Base-by-base conservation (phyloP, 495 filamentous ascomycete genomes). In the Lindgomyces ingoldianus region DNA sequence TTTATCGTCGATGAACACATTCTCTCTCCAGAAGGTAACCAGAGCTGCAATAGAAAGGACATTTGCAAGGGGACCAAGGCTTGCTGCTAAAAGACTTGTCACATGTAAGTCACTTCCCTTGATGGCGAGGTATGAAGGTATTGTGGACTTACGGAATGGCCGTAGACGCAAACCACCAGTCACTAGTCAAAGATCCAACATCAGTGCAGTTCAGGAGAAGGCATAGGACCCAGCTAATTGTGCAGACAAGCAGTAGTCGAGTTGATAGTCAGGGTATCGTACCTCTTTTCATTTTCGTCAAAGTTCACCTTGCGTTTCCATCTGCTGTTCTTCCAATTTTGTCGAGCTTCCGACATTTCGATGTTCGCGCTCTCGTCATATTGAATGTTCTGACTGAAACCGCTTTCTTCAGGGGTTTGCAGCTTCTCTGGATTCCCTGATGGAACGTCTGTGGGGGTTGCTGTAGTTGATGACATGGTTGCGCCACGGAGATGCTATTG, bases 151-250 rank as follows among this genome's bases (percentile, higher is more conserved):
- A 72, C 10, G 89, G 89, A 47, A 91, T 89, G 12, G 85, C 87
- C 3, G 87, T 93, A 0, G 86, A 89, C 0, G 89, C 89, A 62
- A 90, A 84, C 89, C 89, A 92, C 89, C 89, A 92, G 45, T 83
- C 78, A 60, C 66, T 71, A 22, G 29, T n/a, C n/a, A 21, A 36
- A 50, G 30, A 14, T 30, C 29, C 22, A 52, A 27, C 22, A 30
- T 52, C 47, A 27, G 8, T 22, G 8, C n/a, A 49, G 2, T 25
- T 25, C 27, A 1, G 46, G 8, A 25, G 2, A 4, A 49, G n/a
- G n/a, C n/a, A n/a, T n/a, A n/a, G n/a, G n/a, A n/a, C n/a, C n/a
- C n/a, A n/a, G n/a, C n/a, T n/a, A n/a, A n/a, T n/a, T n/a, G n/a
- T n/a, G n/a, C n/a, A n/a, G n/a, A n/a, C n/a, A n/a, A n/a, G n/a